These are phyloP conservation scores for Seminavis robusta DNA, from an alignment of 108 stramenopile genomes.

Conservation along the genomic window DNA sequence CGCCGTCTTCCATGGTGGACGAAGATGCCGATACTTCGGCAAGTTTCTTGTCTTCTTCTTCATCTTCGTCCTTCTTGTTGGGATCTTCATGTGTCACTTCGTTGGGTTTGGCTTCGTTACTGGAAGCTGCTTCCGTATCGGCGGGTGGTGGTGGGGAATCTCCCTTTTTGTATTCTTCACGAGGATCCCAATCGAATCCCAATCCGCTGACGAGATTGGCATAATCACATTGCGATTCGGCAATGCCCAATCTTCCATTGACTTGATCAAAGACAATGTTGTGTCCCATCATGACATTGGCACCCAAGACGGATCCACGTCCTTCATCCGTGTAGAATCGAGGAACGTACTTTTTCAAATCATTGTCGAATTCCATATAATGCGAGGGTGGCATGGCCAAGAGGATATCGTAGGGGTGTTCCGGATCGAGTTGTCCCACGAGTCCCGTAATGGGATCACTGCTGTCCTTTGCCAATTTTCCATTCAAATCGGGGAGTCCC, in stretches of 20 bases:
- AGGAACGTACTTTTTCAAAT: constrained; percentile 42
- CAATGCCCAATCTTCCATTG: constrained; percentile 80
- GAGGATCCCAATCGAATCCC: too few species aligned
- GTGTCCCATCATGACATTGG: constrained; percentile 95
- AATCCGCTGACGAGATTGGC: constrained; percentile 6
- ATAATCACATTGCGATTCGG: constrained; percentile 85
- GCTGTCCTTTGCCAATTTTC: constrained; percentile 24
- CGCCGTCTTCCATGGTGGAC: too few species aligned
- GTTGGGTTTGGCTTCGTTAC: too few species aligned
- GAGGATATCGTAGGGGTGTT: constrained; percentile 61
- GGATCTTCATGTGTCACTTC: too few species aligned
- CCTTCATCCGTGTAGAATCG: constrained; percentile 83
- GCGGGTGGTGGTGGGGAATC: too few species aligned
- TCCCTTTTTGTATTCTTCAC: too few species aligned
- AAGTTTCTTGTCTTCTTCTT: too few species aligned
- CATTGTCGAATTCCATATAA: constrained; percentile 73
- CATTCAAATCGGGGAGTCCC: constrained; percentile 31
- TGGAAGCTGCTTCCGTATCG: too few species aligned
- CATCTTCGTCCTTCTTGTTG: too few species aligned
- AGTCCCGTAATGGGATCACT: constrained; percentile 33
- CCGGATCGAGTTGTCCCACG: constrained; percentile 49
- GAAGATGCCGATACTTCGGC: too few species aligned
- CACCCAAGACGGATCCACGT: constrained; percentile 85
- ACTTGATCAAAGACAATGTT: constrained; percentile 88
- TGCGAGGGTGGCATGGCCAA: constrained; percentile 76